Evolutionary conservation across 2,329 filamentous ascomycete genomes (phyloP), one percentile per base, ranked within the genome.

Genomic region (Arthrobotrys conoides): DNA sequence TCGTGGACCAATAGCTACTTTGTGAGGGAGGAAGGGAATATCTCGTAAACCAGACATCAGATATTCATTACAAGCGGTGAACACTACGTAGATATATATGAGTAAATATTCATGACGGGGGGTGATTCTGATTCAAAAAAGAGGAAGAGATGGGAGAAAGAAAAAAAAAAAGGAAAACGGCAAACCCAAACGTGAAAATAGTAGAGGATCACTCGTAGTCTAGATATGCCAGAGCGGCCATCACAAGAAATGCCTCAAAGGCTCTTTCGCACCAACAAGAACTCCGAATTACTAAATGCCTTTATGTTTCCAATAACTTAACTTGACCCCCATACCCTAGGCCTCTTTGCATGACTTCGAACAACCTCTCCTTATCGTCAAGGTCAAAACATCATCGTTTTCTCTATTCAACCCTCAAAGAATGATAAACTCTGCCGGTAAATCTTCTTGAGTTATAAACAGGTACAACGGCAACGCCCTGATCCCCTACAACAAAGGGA

Each of bases 301-400:
- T 41, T 12, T 51, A 38, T 30, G 20, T 30, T 64, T 69, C 68
- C 27, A 51, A 14, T 12, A n/a, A n/a, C 61, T 61, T 61, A 9
- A 16, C 57, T 44, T 9, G 12, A 27, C n/a, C 55, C 67, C 51
- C 44, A 41, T 71, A 69, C 75, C 75, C 53, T 24, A 78, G 75
- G 75, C 75, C 75, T 68, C 73, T 41, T 71, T 36, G 67, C 44
- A 46, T 78, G 63, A 44, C 20, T 3, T 18, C 61, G 46, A 59
- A 38, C 63, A 68, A 64, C 18, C 10, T 44, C 22, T 12, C 57
- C 3, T 24, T 20, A 4, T 44, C 36, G 57, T n/a, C 12, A 27
- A 61, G 22, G 24, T 14, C 36, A 27, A 27, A 5, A 27, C 18
- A 10, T 16, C n/a, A 20, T 24, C 36, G 20, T 27, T 24, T 61